Evolutionary conservation across 352 stramenopile species (phyloP), one percentile per base, ranked within the genome.

Genomic region (Globisporangium paroecandrum): DNA sequence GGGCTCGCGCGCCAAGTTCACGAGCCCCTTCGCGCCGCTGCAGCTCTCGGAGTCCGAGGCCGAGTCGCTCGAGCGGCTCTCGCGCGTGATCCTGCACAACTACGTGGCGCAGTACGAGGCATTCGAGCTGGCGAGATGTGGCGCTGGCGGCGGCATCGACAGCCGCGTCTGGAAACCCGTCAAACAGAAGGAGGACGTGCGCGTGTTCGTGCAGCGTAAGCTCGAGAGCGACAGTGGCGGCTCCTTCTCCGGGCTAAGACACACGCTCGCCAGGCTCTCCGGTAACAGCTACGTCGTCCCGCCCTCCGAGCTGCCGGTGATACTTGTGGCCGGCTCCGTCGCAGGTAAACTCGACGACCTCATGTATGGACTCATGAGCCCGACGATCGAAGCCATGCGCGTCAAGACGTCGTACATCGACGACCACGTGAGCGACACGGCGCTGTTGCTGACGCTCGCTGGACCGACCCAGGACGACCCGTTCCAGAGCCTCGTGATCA

Each of bases 401-500:
- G 72, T 62, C 24, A 65, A 59, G 18, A 46, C 46, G 1, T 9
- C 56, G 25, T 73, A 73, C 53, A 34, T 62, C 7, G n/a, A 34
- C 18, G 64, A 71, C 57, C 10, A 62, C 27, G 38, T 63, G 32
- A 6, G 1, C 7, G 38, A 58, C 54, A 55, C 20, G 0, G 65
- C 34, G 1, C 32, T 70, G 18, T 24, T 69, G 4, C 22, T 22
- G 22, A 66, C 61, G 25, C 27, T 66, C 29, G 27, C 57, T 3
- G 25, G 10, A 4, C 61, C 46, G 10, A 66, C 10, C 18, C 38
- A 57, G 22, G 61, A 58, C 12, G 47, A 66, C 0, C 61, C 61
- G 47, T 56, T 79, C 29, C 77, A 82, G 56, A 71, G 71, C 9
- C 65, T 82, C n/a, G 57, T 69, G 0, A 62, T 79, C 34, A 79